These are phyloP conservation scores for Saccharomycodes ludwigii DNA, from an alignment of 805 yeast species.

Conservation along the genomic window DNA sequence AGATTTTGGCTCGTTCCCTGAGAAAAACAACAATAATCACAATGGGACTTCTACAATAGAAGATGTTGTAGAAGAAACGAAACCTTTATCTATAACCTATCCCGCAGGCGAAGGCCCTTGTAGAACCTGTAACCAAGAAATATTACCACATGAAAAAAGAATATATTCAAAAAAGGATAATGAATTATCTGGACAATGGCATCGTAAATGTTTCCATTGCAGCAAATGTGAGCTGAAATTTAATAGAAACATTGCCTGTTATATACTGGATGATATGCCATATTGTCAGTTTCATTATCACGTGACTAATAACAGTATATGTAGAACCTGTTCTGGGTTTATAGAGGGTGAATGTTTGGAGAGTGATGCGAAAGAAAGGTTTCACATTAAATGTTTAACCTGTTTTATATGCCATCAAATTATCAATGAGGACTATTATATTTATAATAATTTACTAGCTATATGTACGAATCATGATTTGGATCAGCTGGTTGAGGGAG, in stretches of 20 bases:
- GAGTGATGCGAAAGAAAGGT: slow-evolving; percentile 55
- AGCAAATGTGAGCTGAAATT: slow-evolving; percentile 45
- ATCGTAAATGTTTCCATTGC: slow-evolving; percentile 75
- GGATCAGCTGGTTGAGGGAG: slow-evolving; percentile 10
- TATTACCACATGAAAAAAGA: slow-evolving; percentile 38
- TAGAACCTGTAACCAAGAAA: slow-evolving; percentile 51
- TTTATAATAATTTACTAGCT: slow-evolving; percentile 18
- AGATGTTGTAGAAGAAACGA: no score
- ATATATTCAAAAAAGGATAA: slow-evolving; percentile 61
- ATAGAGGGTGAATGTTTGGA: slow-evolving; percentile 89
- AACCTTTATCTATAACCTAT: slow-evolving; percentile 11
- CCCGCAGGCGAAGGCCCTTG: slow-evolving; percentile 73
- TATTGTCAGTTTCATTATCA: slow-evolving; percentile 78
- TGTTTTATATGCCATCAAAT: slow-evolving; percentile 47
- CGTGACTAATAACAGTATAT: slow-evolving; percentile 57
- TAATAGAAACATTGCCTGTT: slow-evolving; percentile 51
- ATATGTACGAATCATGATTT: slow-evolving; percentile 21
- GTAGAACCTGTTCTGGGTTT: slow-evolving; percentile 57
- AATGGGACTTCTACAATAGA: no score
- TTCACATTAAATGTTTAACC: slow-evolving; percentile 61
- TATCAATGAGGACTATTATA: slow-evolving; percentile 42
- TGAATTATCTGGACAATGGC: slow-evolving; percentile 91
- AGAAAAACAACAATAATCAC: no score
- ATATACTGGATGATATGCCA: slow-evolving; percentile 68
- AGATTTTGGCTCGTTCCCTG: no score